Base-by-base conservation (phyloP, 2,329 filamentous ascomycete species). In the Podosphaera fusca region DNA sequence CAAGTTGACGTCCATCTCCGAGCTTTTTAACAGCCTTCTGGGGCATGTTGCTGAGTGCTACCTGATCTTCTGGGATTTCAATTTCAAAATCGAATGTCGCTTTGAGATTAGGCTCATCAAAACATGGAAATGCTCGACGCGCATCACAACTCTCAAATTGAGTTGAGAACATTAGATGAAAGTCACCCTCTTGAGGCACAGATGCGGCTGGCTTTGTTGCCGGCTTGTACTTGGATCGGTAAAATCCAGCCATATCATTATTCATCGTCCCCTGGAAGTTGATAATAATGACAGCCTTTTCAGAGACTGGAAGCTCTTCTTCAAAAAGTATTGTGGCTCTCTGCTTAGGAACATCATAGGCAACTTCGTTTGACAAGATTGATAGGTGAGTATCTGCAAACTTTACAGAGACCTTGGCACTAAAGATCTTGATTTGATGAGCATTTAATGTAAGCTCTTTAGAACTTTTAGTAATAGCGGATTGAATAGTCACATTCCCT, bases 131-230 rank as follows among this genome's bases (percentile, higher is more conserved):
- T 7, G 92, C 90, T 63, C 89, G 79, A 62, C 92, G 84, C 60
- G 92, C 92, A 71, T 98, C 92, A 66, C 88, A 95, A 51, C 89
- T 84, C 74, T 98, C 92, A 67, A 98, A 98, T 69, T 98, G 92
- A 54, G 92, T 98, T 73, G 87, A 94, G 70, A 95, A 75, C 85
- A 90, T 89, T 67, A 78, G 78, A 69, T 80, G 78, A 67, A 75
- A 79, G 64, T 81, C 75, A 52, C 75, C 75, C 61, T 82, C 87
- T 66, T 76, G 84, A 34, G 88, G 85, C 1, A 94, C 88, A 10
- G 86, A 88, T 47, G 81, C 73, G 53, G 85, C 78, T 5, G 88
- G 79, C 38, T 84, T 74, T 45, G 77, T 80, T 56, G 78, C 72
- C 21, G 89, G 87, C 74, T 87, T 94, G 72, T 98, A 98, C 73